phyloP scores from a whole-genome alignment of 805 yeast genomes.

The Candida krabiensis region DNA sequence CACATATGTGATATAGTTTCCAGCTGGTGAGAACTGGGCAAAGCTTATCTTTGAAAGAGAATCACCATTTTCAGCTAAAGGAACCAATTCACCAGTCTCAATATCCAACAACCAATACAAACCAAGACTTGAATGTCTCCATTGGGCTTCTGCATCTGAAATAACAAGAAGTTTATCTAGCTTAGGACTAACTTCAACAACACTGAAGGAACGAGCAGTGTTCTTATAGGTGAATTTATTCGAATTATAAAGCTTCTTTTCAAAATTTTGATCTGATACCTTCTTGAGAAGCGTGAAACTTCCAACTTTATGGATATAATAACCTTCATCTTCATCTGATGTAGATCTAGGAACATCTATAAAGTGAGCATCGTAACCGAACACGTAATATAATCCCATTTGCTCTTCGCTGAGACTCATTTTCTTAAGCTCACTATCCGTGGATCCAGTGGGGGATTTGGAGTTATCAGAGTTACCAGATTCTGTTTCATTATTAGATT shows the following conservation, averaged over 20 bases:
- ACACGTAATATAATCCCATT: slow-evolving; percentile 30
- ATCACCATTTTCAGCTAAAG: slow-evolving; percentile 23
- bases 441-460: background rate
- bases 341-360: slow-evolving; percentile 27
- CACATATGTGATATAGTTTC: slow-evolving; percentile 56
- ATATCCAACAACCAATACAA: slow-evolving; percentile 63
- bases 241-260: slow-evolving; percentile 31
- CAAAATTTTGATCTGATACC: slow-evolving; percentile 30
- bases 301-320: slow-evolving; percentile 30
- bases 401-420: slow-evolving; percentile 31
- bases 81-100: slow-evolving; percentile 25
- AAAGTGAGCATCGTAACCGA: slow-evolving; percentile 24
- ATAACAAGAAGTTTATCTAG: slow-evolving; percentile 52
- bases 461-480: slow-evolving; percentile 1
- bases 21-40: slow-evolving; percentile 62
- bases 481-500: background rate
- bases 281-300: slow-evolving; percentile 19
- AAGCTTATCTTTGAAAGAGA: slow-evolving; percentile 43
- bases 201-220: slow-evolving; percentile 37
- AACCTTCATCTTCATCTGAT: slow-evolving; percentile 44
- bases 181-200: slow-evolving; percentile 43
- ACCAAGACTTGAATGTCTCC: slow-evolving; percentile 70
- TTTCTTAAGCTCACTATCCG: slow-evolving; percentile 9
- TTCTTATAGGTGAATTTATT: slow-evolving; percentile 43
- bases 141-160: slow-evolving; percentile 51